These are phyloP conservation scores for Ilyonectria destructans DNA, from an alignment of 2,329 filamentous ascomycete species.

Conservation along the genomic window DNA sequence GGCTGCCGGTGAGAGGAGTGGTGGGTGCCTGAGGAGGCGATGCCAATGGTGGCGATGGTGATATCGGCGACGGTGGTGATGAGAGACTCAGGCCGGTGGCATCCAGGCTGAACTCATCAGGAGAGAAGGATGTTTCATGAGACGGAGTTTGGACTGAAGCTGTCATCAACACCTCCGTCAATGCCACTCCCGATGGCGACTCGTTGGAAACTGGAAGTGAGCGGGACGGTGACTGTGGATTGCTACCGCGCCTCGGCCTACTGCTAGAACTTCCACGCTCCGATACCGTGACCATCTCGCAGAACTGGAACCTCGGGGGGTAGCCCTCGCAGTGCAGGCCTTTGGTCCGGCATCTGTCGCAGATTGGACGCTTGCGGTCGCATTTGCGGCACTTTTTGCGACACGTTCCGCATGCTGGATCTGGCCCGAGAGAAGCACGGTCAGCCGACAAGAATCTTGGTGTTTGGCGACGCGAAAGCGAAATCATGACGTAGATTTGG, in stretches of 20 bases:
- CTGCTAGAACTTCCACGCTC: not conserved
- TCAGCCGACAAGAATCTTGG: not conserved
- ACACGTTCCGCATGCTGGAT: conserved; percentile 52
- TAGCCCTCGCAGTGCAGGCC: conserved; percentile 53
- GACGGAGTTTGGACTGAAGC: not conserved
- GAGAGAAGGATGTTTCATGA: not conserved
- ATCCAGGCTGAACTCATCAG: not conserved
- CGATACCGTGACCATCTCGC: conserved; percentile 30
- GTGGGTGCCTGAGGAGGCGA: not conserved
- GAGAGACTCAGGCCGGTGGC: not conserved
- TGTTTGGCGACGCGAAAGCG: not conserved
- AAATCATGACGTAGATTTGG: not conserved
- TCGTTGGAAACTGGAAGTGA: not conserved
- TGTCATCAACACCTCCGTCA: rapidly evolving
- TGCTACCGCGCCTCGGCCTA: not conserved
- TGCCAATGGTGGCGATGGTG: not conserved
- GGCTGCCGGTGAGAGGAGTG: not conserved
- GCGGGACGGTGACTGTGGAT: not conserved
- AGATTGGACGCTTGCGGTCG: conserved; percentile 49
- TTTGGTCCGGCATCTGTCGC: conserved; percentile 49
- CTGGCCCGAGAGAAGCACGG: conserved; percentile 19
- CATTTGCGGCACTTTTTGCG: conserved; percentile 54
- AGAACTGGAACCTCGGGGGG: conserved; percentile 50
- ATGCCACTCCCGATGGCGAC: not conserved
- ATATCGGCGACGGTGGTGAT: conserved; percentile 20